Evolutionary conservation across 305 asterid species (phyloP), one percentile per base, ranked within the genome.

Genomic region (Ilex paraguariensis): DNA sequence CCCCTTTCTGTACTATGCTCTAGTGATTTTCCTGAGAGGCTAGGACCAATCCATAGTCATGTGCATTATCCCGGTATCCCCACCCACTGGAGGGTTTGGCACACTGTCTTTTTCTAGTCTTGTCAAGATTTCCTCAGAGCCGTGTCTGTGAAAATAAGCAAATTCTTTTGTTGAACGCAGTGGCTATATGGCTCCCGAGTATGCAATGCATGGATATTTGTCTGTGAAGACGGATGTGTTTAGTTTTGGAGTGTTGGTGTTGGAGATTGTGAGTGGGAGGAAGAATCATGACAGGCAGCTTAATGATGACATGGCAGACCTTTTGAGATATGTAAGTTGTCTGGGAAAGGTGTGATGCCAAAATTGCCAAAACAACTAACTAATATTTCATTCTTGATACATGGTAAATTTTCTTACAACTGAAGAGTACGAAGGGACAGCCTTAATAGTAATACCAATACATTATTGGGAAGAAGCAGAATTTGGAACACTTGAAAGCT

Each of bases 111-210:
- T 40, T 46, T 44, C 28, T 21, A 21, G 28, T 21, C 2, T 53
- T 31, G 31, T 39, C 42, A 46, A 33, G 39, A 39, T 64, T 66
- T 64, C 31, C 56, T 13, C 21, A 31, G 51, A 61, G 49, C 44
- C 31, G 56, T 50, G 3, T 55, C 17, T 60, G 42, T 36, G 42
- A 36, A 36, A 36, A 36, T 36, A 36, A 36, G 3, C 42, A 36
- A 36, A 4, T 36, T 36, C 9, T 36, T 69, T 59, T 74, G 44
- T 45, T 66, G 52, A 59, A 15, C 68, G 79, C 86, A 89, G 96
- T 70, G 96, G 96, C 42, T 89, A 89, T 66, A 88, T 88, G 95
- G 91, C 96, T 62, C 96, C 96, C 0, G 96, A 88, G 71, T 88
- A 88, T 71, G 95, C 95, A 59, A 62, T 88, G 53, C 88, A 70